Percentiles rank a stretch among this genome's conserved stretches.
These are phyloP conservation scores for Plectosphaerella cucumerina DNA, from an alignment of 2,329 filamentous ascomycete species.

Conservation along the genomic window DNA sequence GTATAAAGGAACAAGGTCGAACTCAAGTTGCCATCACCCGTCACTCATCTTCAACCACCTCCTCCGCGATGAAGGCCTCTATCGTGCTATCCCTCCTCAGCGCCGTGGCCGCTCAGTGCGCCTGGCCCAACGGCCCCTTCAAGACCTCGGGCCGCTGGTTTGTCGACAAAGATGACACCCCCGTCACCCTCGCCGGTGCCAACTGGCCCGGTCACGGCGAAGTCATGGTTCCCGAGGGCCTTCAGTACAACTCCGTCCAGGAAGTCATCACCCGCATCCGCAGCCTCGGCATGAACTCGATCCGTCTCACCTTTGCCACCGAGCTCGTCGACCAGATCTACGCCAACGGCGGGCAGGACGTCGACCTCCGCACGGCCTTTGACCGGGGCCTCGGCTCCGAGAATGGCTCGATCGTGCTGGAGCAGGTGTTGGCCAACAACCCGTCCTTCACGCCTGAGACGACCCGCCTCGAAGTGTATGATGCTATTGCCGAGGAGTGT, in stretches of 20 bases:
- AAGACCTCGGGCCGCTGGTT: constrained; percentile 36
- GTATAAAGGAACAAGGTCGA: no score
- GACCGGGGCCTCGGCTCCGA: constrained; percentile 33
- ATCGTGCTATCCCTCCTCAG: background rate
- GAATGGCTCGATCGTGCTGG: constrained; percentile 41
- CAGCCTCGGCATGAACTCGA: constrained; percentile 48
- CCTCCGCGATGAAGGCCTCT: constrained; percentile 4
- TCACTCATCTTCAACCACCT: no score
- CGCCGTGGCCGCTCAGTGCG: background rate
- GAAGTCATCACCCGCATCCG: constrained; percentile 45
- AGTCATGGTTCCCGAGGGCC: constrained; percentile 52
- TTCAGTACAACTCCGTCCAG: constrained; percentile 47
- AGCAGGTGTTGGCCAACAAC: constrained; percentile 44
- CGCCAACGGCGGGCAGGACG: constrained; percentile 29
- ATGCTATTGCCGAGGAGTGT: constrained; percentile 48
- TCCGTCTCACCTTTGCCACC: constrained; percentile 51
- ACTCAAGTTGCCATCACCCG: no score
- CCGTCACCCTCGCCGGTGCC: constrained; percentile 45
- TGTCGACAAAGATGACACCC: constrained; percentile 34
- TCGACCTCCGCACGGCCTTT: constrained; percentile 30
- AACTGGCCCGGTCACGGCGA: constrained; percentile 52
- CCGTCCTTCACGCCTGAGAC: constrained; percentile 41
- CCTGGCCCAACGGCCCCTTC: constrained; percentile 40
- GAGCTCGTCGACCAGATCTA: constrained; percentile 50
- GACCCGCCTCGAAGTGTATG: constrained; percentile 45